These are phyloP conservation scores for Begonia loranthoides DNA, from an alignment of 306 rosid species.

Conservation along the genomic window DNA sequence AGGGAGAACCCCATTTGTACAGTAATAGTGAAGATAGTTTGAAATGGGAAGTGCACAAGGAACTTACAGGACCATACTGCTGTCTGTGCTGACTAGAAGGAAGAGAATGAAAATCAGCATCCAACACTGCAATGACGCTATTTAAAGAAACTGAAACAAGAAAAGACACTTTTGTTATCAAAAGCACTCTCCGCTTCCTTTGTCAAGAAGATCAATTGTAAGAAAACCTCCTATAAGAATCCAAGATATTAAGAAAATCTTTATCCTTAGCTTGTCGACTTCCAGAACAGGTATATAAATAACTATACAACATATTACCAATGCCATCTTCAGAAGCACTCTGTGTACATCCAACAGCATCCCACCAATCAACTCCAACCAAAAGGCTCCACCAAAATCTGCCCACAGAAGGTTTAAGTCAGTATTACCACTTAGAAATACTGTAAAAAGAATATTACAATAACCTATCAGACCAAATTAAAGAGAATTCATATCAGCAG, in stretches of 20 bases:
- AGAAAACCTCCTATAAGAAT: slow-evolving; percentile 2
- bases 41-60: slow-evolving; percentile 15
- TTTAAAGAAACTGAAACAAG: slow-evolving; percentile 72
- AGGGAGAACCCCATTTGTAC: too few species aligned
- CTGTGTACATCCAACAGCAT: slow-evolving; percentile 98
- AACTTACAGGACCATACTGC: slow-evolving; percentile 96
- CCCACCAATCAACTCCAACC: slow-evolving; percentile 99
- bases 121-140: slow-evolving; percentile 94
- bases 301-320: slow-evolving; percentile 30
- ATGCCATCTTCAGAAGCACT: slow-evolving; percentile 99
- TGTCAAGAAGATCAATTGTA: too few species aligned
- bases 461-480: too few species aligned
- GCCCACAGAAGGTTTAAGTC: slow-evolving; percentile 18
- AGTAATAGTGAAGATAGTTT: not conserved
- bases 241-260: slow-evolving; percentile 2
- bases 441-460: too few species aligned
- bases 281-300: not conserved
- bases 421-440: slow-evolving; percentile 7
- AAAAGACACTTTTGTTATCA: not conserved
- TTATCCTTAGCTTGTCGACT: too few species aligned
- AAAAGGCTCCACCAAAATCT: slow-evolving; percentile 99
- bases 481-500: too few species aligned
- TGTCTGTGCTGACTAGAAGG: slow-evolving; percentile 91
- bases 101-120: slow-evolving; percentile 97
- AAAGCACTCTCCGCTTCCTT: too few species aligned